These are phyloP conservation scores for Diatrype stigma DNA, from an alignment of 2,329 filamentous ascomycete species.

Conservation along the genomic window DNA sequence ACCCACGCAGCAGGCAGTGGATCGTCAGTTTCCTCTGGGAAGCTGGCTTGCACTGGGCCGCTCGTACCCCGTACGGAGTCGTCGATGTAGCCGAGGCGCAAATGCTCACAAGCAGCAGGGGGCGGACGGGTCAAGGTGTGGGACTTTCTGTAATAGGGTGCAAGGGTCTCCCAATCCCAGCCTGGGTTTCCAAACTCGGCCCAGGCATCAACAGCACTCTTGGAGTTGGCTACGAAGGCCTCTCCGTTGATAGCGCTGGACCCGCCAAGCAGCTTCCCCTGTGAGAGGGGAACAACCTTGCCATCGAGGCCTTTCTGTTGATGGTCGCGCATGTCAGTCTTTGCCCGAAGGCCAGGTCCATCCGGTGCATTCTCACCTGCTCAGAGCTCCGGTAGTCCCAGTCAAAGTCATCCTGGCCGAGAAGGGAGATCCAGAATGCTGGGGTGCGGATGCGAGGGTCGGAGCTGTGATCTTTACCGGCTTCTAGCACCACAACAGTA, in stretches of 20 bases:
- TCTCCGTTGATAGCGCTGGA: constrained; percentile 24
- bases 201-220: constrained; percentile 32
- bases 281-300: not conserved
- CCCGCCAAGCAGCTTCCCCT: constrained; percentile 5
- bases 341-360: not conserved
- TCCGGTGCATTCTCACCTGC: not conserved
- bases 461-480: not conserved
- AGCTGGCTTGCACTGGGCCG: constrained; percentile 9
- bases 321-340: not conserved
- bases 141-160: constrained; percentile 31
- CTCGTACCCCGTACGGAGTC: constrained; percentile 4
- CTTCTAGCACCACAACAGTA: constrained; percentile 2
- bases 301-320: constrained; percentile 2
- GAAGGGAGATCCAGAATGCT: constrained; percentile 3
- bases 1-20: constrained; percentile 11
- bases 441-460: constrained; percentile 4
- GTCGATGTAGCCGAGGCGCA: constrained; percentile 13
- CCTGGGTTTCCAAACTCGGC: constrained; percentile 32
- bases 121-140: constrained; percentile 25
- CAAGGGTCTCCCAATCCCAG: constrained; percentile 28
- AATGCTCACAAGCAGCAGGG: constrained; percentile 3
- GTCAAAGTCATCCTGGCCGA: constrained; percentile 1
- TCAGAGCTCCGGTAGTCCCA: constrained; percentile 4
- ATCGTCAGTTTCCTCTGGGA: constrained; percentile 8
- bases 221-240: constrained; percentile 18